phyloP scores from a whole-genome alignment of 2,329 filamentous ascomycete species.

The Microcyclospora tardicrescens region DNA sequence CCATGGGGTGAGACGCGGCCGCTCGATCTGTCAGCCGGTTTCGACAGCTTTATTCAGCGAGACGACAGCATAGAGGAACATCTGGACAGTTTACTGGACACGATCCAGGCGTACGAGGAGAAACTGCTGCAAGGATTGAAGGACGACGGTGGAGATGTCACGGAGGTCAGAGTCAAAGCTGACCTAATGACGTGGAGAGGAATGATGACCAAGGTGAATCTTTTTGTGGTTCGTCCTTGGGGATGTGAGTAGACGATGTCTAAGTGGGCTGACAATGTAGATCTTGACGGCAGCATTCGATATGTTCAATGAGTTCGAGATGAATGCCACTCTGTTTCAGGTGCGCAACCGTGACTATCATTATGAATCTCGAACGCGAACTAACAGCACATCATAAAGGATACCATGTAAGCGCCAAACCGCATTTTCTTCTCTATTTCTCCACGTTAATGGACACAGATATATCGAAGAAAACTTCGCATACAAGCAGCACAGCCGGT shows the following conservation, averaged over 20 bases:
- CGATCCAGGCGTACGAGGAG: constrained; percentile 61
- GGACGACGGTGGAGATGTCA: constrained; percentile 2
- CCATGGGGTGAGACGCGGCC: constrained; percentile 15
- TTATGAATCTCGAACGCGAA: not conserved
- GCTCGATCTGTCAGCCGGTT: constrained; percentile 65
- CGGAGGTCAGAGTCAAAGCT: constrained; percentile 37
- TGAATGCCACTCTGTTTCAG: constrained; percentile 88
- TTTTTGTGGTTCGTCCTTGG: too few relatives aligned
- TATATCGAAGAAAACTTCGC: constrained; percentile 87
- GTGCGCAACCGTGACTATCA: constrained; percentile 36
- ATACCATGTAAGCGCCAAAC: constrained; percentile 39
- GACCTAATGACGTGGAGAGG: constrained; percentile 88
- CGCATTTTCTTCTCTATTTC: not conserved
- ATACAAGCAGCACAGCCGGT: constrained; percentile 51
- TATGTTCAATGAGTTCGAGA: constrained; percentile 76
- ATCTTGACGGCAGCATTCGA: constrained; percentile 80
- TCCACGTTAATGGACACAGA: constrained; percentile 30
- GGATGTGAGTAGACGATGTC: not conserved
- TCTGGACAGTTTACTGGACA: constrained; percentile 66
- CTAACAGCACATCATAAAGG: constrained; percentile 30
- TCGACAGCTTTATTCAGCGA: constrained; percentile 61
- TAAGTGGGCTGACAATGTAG: constrained; percentile 34
- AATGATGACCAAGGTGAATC: constrained; percentile 80
- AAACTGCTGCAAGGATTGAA: constrained; percentile 48
- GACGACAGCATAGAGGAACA: constrained; percentile 76